Conservation (phyloP, 2,329 filamentous ascomycete species). For the Trematosphaeria pertusa region DNA sequence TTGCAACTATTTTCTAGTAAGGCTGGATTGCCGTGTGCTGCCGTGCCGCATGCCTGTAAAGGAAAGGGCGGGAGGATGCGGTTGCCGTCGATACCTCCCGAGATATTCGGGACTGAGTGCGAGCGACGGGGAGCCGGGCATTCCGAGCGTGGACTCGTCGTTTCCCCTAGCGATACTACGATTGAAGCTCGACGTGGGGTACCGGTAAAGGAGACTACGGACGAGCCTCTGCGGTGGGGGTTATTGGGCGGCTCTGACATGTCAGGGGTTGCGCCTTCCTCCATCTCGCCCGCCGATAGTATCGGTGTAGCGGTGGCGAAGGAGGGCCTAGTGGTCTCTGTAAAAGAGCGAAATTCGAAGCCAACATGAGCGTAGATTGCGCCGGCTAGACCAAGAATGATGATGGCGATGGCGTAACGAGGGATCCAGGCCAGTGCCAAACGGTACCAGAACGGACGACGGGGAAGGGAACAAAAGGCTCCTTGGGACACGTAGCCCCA, state of each 20-base stretch:
- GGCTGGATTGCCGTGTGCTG: neutral
- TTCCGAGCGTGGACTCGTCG: neutral
- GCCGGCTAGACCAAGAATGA: constrained; percentile 70
- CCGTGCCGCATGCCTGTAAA: neutral
- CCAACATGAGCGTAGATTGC: constrained; percentile 75
- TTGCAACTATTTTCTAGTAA: neutral
- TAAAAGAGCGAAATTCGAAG: constrained; percentile 47
- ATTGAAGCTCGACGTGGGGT: constrained; percentile 9
- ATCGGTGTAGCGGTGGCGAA: constrained; percentile 11
- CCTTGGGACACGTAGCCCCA: constrained; percentile 68
- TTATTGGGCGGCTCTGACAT: constrained; percentile 7
- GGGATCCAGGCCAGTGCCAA: constrained; percentile 75
- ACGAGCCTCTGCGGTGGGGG: constrained; percentile 16
- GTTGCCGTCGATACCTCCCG: neutral
- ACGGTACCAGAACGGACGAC: constrained; percentile 72
- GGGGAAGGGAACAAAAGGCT: constrained; percentile 73
- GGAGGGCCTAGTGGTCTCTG: constrained; percentile 24
- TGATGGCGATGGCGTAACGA: constrained; percentile 70
- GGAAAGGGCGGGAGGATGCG: neutral
- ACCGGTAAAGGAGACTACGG: constrained; percentile 3
- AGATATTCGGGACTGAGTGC: neutral
- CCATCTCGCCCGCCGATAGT: constrained; percentile 8
- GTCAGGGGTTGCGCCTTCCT: constrained; percentile 4
- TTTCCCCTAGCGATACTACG: neutral
- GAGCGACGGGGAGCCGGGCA: neutral